Evolutionary conservation across 1,284 basidiomycete genomes (phyloP), one percentile per base, ranked within the genome.

Genomic region (Cystobasidiaceae sp.): DNA sequence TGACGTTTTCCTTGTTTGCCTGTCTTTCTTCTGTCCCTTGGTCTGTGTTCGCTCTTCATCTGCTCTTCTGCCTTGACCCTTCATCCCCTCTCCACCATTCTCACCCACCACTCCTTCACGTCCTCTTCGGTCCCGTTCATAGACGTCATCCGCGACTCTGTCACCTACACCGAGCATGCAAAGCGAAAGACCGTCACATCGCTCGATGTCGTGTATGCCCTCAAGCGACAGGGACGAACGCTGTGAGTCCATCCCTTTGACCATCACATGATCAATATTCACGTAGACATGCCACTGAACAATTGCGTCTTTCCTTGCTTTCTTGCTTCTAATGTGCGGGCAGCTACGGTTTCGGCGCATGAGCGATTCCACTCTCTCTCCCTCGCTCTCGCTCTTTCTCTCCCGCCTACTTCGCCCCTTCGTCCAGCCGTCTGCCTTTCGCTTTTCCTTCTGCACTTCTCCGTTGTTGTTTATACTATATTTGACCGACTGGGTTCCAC

Each of bases 141-240:
- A 61, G 60, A 81, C 73, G 30, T 61, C 13, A 60, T 55, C 50
- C 41, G 61, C 25, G 90, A 90, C 80, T 86, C 86, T 44, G 87
- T 90, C 76, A 87, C 85, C 70, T 93, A 93, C 85, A 91, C 89
- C 70, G 90, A 93, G 78, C 90, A 93, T 81, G 90, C 91, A 67
- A 93, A 93, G 82, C 85, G 90, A 75, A 90, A 90, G 82, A 90
- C 87, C 51, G 88, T 92, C 68, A 90, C 86, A 49, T 89, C 91
- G 3, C 87, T 91, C 70, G 88, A 90, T 74, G 88, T 90, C 68
- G 90, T 94, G 70, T 93, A 93, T 79, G 90, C 91, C 27, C 84
- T 96, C 21, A 71, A 71, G 60, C 32, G 69, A 54, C 89, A 88
- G 74, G 89, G 89, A 54, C 83, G 90, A 74, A 90, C 89, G 49